Base-by-base conservation (phyloP, 371 early-diverging fungal species). In the Mortierella sp. region DNA sequence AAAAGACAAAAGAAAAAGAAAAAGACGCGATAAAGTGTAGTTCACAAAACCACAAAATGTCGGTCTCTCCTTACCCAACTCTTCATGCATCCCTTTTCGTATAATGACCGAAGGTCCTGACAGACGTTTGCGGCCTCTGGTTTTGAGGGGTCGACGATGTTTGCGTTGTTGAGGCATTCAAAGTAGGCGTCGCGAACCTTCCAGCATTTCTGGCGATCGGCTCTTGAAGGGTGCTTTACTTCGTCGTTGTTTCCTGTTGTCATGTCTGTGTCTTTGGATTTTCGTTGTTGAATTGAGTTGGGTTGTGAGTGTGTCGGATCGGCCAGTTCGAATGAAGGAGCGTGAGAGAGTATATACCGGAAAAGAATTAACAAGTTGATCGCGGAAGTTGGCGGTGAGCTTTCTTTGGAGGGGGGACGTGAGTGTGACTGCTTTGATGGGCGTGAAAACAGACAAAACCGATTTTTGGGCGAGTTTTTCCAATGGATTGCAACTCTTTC, bases 41-140 rank as follows among this genome's bases (percentile, higher is more conserved):
- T 41, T 46, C 48, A 14, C 48, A 46, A 46, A 46, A 12, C 10
- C 46, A 35, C 35, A 41, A 41, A 41, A 41, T 41, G 41, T 32
- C 32, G 41, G 41, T 27, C n/a, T 78, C 3, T 63, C 44, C 43
- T 75, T 86, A 86, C 86, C 86, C 86, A 86, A 71, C 86, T 86
- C 86, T 86, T 86, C 86, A 86, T 86, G 78, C 86, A 86, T 5
- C 77, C 82, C 21, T 63, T 63, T 24, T 86, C 77, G 60, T 86
- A 86, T n/a, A 72, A 68, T 63, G 79, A 76, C 80, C 79, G 70
- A 14, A 86, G 80, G n/a, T 86, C 79, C 68, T 70, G 51, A 73
- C 86, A 86, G 54, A 86, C 38, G 46, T 56, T 72, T 1, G 70
- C 65, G 2, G 86, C 82, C 43, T 79, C 86, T 5, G 82, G 79